Conservation (phyloP, 2,329 filamentous ascomycete species). For the Scorias spongiosa region DNA sequence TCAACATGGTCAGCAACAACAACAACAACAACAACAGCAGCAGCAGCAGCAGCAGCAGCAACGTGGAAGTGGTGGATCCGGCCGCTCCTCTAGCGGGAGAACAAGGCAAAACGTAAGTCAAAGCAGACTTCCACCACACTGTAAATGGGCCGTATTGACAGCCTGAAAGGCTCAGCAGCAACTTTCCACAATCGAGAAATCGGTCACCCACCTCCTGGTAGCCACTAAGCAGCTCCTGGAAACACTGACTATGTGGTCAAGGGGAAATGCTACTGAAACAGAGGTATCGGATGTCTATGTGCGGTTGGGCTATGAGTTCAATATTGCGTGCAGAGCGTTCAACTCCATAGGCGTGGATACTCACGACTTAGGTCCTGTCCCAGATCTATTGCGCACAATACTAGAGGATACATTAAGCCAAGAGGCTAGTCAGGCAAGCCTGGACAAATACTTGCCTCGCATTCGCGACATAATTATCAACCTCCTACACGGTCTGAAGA, state of each 20-base stretch:
- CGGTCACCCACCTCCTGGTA: slow-evolving; percentile 90
- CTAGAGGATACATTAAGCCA: slow-evolving; percentile 93
- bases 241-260: slow-evolving; percentile 95
- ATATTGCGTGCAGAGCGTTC: slow-evolving; percentile 94
- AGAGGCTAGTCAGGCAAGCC: slow-evolving; percentile 81
- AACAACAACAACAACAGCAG: slow-evolving; percentile 23
- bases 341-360: slow-evolving; percentile 95
- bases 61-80: slow-evolving; percentile 15
- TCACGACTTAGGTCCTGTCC: slow-evolving; percentile 83
- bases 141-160: slow-evolving; percentile 4
- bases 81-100: slow-evolving; percentile 10
- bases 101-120: slow-evolving; percentile 12
- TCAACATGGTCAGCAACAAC: slow-evolving; percentile 25
- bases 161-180: slow-evolving; percentile 48
- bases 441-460: slow-evolving; percentile 83
- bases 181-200: slow-evolving; percentile 96
- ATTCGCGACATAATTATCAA: slow-evolving; percentile 99
- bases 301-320: slow-evolving; percentile 94
- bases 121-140: neutral
- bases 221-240: slow-evolving; percentile 96
- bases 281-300: slow-evolving; percentile 98
- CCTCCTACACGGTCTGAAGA: slow-evolving; percentile 84
- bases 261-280: slow-evolving; percentile 75
- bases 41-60: slow-evolving; percentile 10
- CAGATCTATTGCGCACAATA: slow-evolving; percentile 76